Evolutionary conservation across 495 filamentous ascomycete species (phyloP).

Genomic region (Usnea hakonensis): DNA sequence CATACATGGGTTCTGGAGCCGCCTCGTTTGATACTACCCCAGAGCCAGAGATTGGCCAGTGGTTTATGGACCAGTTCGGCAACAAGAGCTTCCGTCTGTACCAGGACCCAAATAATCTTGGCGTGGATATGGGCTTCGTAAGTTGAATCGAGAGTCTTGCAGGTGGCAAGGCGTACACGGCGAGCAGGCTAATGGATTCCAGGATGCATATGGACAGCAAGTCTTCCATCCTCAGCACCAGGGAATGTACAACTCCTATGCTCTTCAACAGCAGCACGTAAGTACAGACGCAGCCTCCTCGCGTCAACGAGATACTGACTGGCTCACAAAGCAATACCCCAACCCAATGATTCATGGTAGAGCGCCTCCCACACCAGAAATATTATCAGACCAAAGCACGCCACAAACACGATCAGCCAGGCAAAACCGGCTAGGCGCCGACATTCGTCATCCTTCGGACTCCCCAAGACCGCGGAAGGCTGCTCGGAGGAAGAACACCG

Average conservation of each 20-base stretch:
- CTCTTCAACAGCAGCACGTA: slow-evolving; percentile 17
- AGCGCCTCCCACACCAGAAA: slow-evolving; percentile 14
- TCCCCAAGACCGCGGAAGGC: slow-evolving; percentile 31
- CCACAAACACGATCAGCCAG: slow-evolving; percentile 9
- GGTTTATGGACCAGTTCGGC: slow-evolving; percentile 22
- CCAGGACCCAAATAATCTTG: slow-evolving; percentile 25
- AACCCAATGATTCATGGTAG: slow-evolving; percentile 17
- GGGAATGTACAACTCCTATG: background rate
- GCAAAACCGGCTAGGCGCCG: slow-evolving; percentile 5
- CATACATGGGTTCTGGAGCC: slow-evolving; percentile 15
- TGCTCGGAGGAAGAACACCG: slow-evolving; percentile 20
- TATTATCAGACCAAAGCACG: slow-evolving; percentile 10
- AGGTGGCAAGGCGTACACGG: background rate
- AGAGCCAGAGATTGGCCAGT: slow-evolving; percentile 16
- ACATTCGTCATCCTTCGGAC: slow-evolving; percentile 10
- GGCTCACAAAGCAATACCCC: slow-evolving; percentile 14
- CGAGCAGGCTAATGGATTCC: slow-evolving; percentile 9
- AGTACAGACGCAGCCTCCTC: background rate
- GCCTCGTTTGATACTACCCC: slow-evolving; percentile 26
- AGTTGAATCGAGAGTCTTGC: slow-evolving; percentile 13
- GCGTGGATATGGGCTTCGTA: slow-evolving; percentile 37
- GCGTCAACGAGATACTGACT: background rate
- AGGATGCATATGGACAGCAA: slow-evolving; percentile 24
- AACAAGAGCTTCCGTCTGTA: slow-evolving; percentile 24
- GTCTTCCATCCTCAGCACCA: slow-evolving; percentile 11